Base-by-base conservation (phyloP, 2,329 filamentous ascomycete genomes). In the Cladosporium velox region DNA sequence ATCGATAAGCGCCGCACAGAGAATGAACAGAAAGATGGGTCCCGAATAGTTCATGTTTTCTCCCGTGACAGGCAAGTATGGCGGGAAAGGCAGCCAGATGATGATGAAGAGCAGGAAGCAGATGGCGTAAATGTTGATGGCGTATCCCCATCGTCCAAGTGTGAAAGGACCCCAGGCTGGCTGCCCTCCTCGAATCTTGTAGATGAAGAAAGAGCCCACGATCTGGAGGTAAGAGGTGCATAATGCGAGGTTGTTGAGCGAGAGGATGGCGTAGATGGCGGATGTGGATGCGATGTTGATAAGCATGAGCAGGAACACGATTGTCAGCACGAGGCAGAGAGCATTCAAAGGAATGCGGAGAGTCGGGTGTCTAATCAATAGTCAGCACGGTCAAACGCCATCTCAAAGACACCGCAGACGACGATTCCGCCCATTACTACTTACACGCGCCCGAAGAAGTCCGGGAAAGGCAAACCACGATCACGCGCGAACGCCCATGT, bases 51-150 rank as follows among this genome's bases (percentile, higher is more conserved):
- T 69, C 66, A 69, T 69, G 26, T 67, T 65, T 3, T 47, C 59
- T 11, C 62, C 61, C 26, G 61, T 65, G 11, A 69, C 69, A 15
- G 67, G 69, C 41, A 65, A 21, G 21, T 52, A 49, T 4, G 49
- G 54, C 21, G 69, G 68, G 28, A 68, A 69, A 3, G 68, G 66
- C 35, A 71, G 71, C 35, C 78, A 76, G 67, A 66, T 77, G 15
- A 72, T 70, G 41, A 66, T 72, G 34, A 78, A 78, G 64, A 72
- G 77, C 63, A 77, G 77, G 24, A 81, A 83, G 65, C 76, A 78
- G 15, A 73, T 74, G 14, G 71, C 69, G 57, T 61, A 67, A 52
- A 70, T 21, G 59, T 70, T 70, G 60, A 70, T 64, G 2, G 64
- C 65, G 11, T 67, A 35, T 15, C 68, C 67, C 21, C 49, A 70